Base-by-base conservation (phyloP, 2,329 filamentous ascomycete genomes). In the Pseudogymnoascus destructans region DNA sequence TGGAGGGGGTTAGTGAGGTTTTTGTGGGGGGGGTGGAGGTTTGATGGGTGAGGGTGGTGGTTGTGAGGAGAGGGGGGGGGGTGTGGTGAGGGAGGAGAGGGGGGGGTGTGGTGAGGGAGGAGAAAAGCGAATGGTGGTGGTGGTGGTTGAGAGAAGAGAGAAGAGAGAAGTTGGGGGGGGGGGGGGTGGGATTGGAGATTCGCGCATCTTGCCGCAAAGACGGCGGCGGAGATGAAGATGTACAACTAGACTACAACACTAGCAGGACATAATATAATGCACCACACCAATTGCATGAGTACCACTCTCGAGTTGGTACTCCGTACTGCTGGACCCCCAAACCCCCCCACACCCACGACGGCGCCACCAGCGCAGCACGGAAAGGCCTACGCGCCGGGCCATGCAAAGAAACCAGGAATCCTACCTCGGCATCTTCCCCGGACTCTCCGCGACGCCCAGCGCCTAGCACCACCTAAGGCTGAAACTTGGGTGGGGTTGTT, bases 1-100 rank as follows among this genome's bases (percentile, higher is more conserved):
- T 98, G 49, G 93, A 98, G 73, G 84, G 86, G 13, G 80, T 95
- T 3, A 95, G 90, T 68, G 87, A 88, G 66, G 71, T 87, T 54
- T 88, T 96, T 63, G 87, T 95, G 56, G 77, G 82, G 8, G 92
- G 91, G 0, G 82, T 96, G 13, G 82, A 89, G 65, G 85, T 90
- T 40, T 40, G 36, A 40, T 40, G 17, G 17, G 15, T 40, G 35
- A 5, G 33, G 13, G 13, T 19, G 15, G 17, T 1, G 15, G 35
- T 17, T 8, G 35, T 38, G 9, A 17, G n/a, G n/a, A n/a, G n/a
- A n/a, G n/a, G n/a, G n/a, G n/a, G n/a, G n/a, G 35, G 8, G n/a
- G 11, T 13, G 11, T 33, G 32, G 30, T 32, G 32, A 35, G 11
- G 13, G 32, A 35, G 11, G 32, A 7, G 11, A 32, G 11, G 4